Base-by-base conservation (phyloP, 2,329 filamentous ascomycete genomes). In the Ascochyta rabiei region DNA sequence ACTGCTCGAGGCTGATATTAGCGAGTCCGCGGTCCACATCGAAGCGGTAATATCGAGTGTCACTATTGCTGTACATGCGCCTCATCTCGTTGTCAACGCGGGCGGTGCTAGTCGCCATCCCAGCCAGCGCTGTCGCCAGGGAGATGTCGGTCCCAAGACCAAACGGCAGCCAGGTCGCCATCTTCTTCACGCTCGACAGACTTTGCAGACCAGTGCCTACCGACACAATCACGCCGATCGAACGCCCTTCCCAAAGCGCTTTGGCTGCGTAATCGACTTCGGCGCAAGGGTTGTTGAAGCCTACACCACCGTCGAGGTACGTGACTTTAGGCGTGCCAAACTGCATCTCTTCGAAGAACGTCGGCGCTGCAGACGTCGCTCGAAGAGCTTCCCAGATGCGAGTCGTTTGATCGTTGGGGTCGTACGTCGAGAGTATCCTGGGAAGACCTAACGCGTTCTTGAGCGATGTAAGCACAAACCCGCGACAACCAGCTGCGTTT, bases 311-410 rank as follows among this genome's bases (percentile, higher is more conserved):
- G 51, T 84, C 82, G 0, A 80, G 68, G 56, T 82, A 85, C 0
- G 72, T 76, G 5, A 76, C 74, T 53, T 78, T 76, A 0, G 80
- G 79, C 4, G 75, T 73, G 5, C 75, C 71, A 48, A 84, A 79
- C n/a, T 75, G 70, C 69, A 82, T 83, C 6, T 80, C 77, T 56
- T 81, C 80, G 68, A 84, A 84, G 56, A 78, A 81, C 1, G 72
- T 74, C 3, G 81, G 81, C 4, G 79, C 78, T 5, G 82, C 80
- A 1, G 79, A 76, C 1, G 81, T 81, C 6, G 81, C 82, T 15
- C 82, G 75, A 3, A 80, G 75, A 53, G 80, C 80, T 72, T 84
- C 78, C 80, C 81, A 83, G 4, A 79, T 76, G 24, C 62, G 43
- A 3, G 73, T 75, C 8, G 67, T 69, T 1, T 71, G 69, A 55